These are phyloP conservation scores for Haematococcus lacustris DNA, from an alignment of 139 green algal genomes.

Conservation along the genomic window DNA sequence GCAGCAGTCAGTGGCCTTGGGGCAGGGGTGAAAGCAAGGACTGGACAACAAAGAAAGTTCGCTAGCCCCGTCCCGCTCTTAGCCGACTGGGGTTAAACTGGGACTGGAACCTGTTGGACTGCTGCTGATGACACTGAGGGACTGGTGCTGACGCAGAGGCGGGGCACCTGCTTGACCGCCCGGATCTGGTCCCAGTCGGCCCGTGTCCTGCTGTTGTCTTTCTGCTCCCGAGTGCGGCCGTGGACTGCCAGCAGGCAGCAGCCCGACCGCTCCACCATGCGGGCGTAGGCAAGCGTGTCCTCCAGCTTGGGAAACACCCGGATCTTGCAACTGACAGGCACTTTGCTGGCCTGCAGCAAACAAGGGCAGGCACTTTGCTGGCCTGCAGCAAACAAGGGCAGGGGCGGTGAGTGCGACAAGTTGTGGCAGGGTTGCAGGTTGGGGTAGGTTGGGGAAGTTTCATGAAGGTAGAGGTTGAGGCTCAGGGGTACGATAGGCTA, in stretches of 20 bases:
- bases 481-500: too few species aligned
- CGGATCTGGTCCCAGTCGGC: conserved; percentile 82
- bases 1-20: too few species aligned
- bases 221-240: conserved; percentile 88
- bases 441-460: neutral
- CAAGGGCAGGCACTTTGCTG: too few species aligned
- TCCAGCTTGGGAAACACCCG: conserved; percentile 77
- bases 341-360: conserved; percentile 24
- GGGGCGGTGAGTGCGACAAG: neutral
- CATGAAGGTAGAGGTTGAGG: neutral
- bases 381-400: too few species aligned
- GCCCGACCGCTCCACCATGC: conserved; percentile 82
- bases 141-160: too few species aligned
- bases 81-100: too few species aligned
- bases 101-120: too few species aligned
- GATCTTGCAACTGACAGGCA: conserved; percentile 84
- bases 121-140: too few species aligned
- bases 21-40: too few species aligned
- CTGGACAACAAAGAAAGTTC: too few species aligned
- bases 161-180: conserved; percentile 44
- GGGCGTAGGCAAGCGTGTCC: conserved; percentile 85
- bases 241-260: conserved; percentile 88
- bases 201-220: conserved; percentile 41
- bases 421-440: neutral
- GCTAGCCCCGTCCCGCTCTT: too few species aligned